phyloP scores from a whole-genome alignment of 2,329 filamentous ascomycete species.

The Fusarium multiceps region DNA sequence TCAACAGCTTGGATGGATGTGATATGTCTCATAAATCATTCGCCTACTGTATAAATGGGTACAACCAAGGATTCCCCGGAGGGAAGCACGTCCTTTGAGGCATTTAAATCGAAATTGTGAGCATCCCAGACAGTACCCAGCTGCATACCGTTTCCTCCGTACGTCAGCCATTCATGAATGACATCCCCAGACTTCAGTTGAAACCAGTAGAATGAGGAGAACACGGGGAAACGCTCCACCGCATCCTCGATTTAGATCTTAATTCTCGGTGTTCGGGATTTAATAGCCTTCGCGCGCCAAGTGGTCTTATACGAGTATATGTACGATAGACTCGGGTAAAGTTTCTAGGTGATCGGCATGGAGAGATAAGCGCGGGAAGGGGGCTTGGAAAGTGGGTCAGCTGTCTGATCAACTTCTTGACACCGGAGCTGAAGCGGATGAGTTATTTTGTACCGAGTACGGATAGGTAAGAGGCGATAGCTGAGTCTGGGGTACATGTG shows the following conservation, averaged over 20 bases:
- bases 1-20: neutral
- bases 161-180: neutral
- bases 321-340: neutral
- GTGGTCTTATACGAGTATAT: neutral
- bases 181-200: neutral
- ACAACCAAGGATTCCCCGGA: neutral
- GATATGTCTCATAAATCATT: neutral
- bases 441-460: neutral
- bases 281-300: neutral
- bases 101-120: neutral
- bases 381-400: neutral
- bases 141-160: neutral
- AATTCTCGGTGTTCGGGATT: neutral
- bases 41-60: neutral
- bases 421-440: neutral
- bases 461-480: neutral
- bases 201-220: neutral
- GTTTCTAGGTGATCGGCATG: neutral
- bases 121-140: neutral
- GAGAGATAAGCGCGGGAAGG: neutral
- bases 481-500: neutral
- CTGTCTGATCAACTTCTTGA: neutral
- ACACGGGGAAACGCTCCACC: neutral
- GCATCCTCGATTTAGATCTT: neutral
- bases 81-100: neutral